Conservation (phyloP, 1,139 yeast genomes). For the Protomyces arabidopsidicola region DNA sequence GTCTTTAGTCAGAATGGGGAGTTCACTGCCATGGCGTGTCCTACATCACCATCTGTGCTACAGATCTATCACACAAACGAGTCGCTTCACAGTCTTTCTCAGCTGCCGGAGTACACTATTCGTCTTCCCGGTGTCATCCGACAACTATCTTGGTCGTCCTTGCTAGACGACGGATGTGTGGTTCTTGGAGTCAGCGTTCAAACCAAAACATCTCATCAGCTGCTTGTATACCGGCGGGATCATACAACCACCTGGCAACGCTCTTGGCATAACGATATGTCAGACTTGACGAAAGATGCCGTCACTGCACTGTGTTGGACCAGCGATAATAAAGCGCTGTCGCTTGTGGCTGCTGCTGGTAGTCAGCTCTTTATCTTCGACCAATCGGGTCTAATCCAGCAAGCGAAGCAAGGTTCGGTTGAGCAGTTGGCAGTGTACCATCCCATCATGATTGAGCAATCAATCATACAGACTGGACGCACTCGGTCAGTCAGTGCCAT, state of each 20-base stretch:
- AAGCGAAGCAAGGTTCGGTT: slow-evolving; percentile 48
- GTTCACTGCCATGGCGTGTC: background rate
- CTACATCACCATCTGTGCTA: background rate
- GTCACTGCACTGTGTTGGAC: background rate
- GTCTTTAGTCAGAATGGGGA: background rate
- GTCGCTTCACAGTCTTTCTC: background rate
- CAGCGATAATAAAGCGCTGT: background rate
- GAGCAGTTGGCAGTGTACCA: slow-evolving; percentile 41
- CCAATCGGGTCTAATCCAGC: slow-evolving; percentile 64
- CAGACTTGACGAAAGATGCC: background rate
- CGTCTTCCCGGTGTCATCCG: background rate
- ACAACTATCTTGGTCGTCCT: background rate
- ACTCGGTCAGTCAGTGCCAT: slow-evolving; percentile 35
- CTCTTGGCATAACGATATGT: background rate
- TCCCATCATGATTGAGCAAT: slow-evolving; percentile 38
- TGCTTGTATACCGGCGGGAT: background rate
- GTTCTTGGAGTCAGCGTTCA: background rate
- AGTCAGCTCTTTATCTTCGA: background rate
- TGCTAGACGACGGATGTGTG: background rate
- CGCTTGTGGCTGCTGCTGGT: background rate
- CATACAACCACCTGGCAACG: background rate
- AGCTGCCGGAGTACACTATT: background rate
- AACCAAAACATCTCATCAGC: background rate
- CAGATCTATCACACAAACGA: background rate
- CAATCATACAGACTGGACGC: slow-evolving; percentile 36